Percentiles rank a stretch among this genome's conserved stretches.
These are phyloP conservation scores for Rhizoclosmatium sp. DNA, from an alignment of 192 early-diverging fungal species.

Conservation along the genomic window DNA sequence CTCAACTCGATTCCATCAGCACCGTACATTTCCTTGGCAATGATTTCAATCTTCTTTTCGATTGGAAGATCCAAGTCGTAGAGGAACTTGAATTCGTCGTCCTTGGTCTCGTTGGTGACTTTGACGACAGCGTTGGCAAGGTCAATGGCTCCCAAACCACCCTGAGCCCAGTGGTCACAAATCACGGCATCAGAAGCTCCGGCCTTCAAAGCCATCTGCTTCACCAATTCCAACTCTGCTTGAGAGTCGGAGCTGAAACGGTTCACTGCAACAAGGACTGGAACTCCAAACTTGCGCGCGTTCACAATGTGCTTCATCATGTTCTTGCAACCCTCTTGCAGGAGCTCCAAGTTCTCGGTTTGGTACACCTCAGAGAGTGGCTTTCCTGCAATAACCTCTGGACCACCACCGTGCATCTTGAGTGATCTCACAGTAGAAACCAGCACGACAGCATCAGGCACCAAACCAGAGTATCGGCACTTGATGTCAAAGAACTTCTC, in stretches of 20 bases:
- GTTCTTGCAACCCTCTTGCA: slow-evolving; percentile 86
- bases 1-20: slow-evolving; percentile 89
- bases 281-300: slow-evolving; percentile 85
- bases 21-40: slow-evolving; percentile 94
- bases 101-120: slow-evolving; percentile 60
- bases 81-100: slow-evolving; percentile 79
- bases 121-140: slow-evolving; percentile 85
- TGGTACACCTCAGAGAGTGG: slow-evolving; percentile 90
- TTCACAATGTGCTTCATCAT: slow-evolving; percentile 92
- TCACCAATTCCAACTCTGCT: slow-evolving; percentile 85
- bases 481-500: slow-evolving; percentile 99
- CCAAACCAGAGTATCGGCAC: slow-evolving; percentile 86
- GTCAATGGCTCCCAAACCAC: slow-evolving; percentile 87
- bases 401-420: slow-evolving; percentile 98
- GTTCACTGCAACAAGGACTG: slow-evolving; percentile 94
- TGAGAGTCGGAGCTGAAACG: slow-evolving; percentile 86
- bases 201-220: slow-evolving; percentile 73
- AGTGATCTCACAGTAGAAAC: slow-evolving; percentile 94
- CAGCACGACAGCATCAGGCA: slow-evolving; percentile 90
- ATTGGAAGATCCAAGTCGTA: slow-evolving; percentile 85
- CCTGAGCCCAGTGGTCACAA: slow-evolving; percentile 95
- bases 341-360: slow-evolving; percentile 85
- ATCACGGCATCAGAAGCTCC: slow-evolving; percentile 88
- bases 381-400: slow-evolving; percentile 88
- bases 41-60: slow-evolving; percentile 90